Conservation (phyloP, 176 grass and related monocot genomes). For the Bromus sterilis region DNA sequence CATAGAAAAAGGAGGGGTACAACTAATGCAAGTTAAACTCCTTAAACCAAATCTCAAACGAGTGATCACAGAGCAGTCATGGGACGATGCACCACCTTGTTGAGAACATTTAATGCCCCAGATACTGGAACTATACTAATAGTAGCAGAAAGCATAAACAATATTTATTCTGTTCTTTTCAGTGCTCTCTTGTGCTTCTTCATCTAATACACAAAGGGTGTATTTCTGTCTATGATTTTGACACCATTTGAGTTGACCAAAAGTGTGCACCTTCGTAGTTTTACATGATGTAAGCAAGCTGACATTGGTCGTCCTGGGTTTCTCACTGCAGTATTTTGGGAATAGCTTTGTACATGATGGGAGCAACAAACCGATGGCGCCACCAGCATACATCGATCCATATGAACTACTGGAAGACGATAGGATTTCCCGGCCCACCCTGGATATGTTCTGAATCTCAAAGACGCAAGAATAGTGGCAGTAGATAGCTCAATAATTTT, state of each 20-base stretch:
- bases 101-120: neutral
- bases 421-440: conserved; percentile 46
- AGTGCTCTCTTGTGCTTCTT: neutral
- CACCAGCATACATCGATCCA: conserved; percentile 72
- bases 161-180: neutral
- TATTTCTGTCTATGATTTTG: neutral
- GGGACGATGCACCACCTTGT: neutral
- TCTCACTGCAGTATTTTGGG: conserved; percentile 60
- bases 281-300: neutral
- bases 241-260: neutral
- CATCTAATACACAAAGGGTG: neutral
- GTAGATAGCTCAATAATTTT: conserved; percentile 18
- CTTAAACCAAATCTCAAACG: neutral
- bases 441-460: conserved; percentile 33
- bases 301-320: neutral
- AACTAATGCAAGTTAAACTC: neutral
- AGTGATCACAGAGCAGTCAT: neutral
- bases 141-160: neutral
- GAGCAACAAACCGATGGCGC: conserved; percentile 33
- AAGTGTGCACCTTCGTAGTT: neutral
- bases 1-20: neutral
- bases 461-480: neutral
- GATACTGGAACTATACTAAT: neutral
- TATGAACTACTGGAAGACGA: conserved; percentile 83
- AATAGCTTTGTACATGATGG: conserved; percentile 75